Conservation (phyloP, 2,329 filamentous ascomycete genomes). For the Venturiaceae sp. region DNA sequence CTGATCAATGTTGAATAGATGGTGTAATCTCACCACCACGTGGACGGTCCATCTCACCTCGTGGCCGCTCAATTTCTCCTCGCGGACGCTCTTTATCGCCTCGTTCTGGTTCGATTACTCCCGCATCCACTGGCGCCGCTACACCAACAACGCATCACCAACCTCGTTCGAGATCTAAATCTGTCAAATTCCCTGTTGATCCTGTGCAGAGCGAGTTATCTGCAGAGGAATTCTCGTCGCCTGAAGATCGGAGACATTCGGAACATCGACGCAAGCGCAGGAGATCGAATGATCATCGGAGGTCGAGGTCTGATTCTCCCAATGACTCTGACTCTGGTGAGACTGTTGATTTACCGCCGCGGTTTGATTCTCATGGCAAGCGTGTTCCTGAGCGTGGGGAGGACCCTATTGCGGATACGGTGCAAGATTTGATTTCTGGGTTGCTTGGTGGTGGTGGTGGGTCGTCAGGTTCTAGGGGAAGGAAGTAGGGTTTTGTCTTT, state of each 20-base stretch:
- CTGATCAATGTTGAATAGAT: slow-evolving; percentile 13
- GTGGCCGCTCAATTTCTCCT: background rate
- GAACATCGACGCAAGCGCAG: slow-evolving; percentile 1
- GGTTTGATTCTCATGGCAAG: slow-evolving; percentile 9
- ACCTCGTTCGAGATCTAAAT: slow-evolving; percentile 6
- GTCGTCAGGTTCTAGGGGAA: background rate
- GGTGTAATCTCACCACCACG: slow-evolving; percentile 13
- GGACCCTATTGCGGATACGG: slow-evolving; percentile 24
- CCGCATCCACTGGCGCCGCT: slow-evolving; percentile 9
- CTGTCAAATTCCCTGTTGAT: slow-evolving; percentile 28
- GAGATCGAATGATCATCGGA: background rate
- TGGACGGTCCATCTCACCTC: background rate
- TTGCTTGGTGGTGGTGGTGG: slow-evolving; percentile 5
- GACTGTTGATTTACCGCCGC: slow-evolving; percentile 10
- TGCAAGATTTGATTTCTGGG: background rate
- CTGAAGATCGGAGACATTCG: background rate
- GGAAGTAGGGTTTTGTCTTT: background rate
- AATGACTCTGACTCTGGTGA: slow-evolving; percentile 3
- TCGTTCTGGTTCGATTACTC: background rate
- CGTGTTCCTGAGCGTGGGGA: slow-evolving; percentile 6
- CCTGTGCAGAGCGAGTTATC: slow-evolving; percentile 11
- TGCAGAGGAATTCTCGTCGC: background rate
- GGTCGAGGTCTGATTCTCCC: background rate
- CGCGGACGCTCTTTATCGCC: background rate
- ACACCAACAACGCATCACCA: background rate